phyloP scores from a whole-genome alignment of 1,284 basidiomycete species.

The Pyrrhoderma lamaoense region DNA sequence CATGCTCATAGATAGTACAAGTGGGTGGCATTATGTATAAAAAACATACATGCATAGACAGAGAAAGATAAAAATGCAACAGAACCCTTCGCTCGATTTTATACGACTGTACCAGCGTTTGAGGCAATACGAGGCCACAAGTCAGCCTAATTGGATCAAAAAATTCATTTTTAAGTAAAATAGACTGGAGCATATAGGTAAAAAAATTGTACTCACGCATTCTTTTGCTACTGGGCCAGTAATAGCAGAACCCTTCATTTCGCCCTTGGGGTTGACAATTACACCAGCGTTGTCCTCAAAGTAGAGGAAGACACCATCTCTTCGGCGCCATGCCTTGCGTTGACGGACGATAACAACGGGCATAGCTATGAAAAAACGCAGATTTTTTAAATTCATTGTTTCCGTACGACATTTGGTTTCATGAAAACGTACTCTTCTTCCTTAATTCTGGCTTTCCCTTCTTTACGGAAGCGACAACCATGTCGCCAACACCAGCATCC shows the following conservation, averaged over 20 bases:
- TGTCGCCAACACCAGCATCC: conserved; percentile 97
- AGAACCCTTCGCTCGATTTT: conserved; percentile 24
- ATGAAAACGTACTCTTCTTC: conserved; percentile 98
- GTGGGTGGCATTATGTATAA: conserved; percentile 4
- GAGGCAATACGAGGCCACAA: conserved; percentile 99
- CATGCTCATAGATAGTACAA: conserved; percentile 7
- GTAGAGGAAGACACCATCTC: conserved; percentile 98
- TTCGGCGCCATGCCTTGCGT: conserved; percentile 97
- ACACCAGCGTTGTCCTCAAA: conserved; percentile 99
- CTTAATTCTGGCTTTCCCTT: conserved; percentile 99
- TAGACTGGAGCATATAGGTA: conserved; percentile 11
- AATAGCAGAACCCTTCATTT: conserved; percentile 99
- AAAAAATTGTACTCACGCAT: conserved; percentile 58
- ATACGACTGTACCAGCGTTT: conserved; percentile 97
- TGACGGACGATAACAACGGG: conserved; percentile 96
- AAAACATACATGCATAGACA: conserved; percentile 5
- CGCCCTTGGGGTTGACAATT: conserved; percentile 98
- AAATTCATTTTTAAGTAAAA: background rate
- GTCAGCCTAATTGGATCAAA: conserved; percentile 66
- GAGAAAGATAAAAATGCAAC: conserved; percentile 19
- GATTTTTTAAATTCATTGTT: no score
- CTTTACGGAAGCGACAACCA: conserved; percentile 99
- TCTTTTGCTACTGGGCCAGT: conserved; percentile 97
- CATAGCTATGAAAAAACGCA: no score
- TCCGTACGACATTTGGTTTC: no score